Percentiles rank a stretch among this genome's conserved stretches.
phyloP scores from a whole-genome alignment of 1,284 basidiomycete genomes.

The Cutaneotrichosporon cyanovorans region DNA sequence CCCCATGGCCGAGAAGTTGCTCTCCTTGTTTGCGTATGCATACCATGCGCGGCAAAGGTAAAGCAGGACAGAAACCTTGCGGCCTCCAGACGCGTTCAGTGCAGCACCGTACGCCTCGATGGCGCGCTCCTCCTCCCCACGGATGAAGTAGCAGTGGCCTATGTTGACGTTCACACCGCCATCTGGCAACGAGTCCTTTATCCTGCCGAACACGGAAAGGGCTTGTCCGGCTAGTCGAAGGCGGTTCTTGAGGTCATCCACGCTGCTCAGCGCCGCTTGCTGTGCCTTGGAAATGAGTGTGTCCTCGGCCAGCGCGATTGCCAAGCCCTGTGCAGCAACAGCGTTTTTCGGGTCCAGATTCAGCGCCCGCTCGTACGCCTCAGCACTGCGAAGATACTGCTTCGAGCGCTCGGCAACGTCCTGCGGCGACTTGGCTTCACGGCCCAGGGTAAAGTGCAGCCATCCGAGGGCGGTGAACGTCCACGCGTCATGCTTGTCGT shows the following conservation, averaged over 20 bases:
- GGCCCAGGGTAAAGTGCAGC: constrained; percentile 72
- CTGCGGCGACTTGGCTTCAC: constrained; percentile 50
- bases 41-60: constrained; percentile 87
- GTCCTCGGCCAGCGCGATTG: constrained; percentile 85
- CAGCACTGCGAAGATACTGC: constrained; percentile 70
- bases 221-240: constrained; percentile 73
- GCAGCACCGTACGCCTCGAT: constrained; percentile 94
- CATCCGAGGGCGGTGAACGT: constrained; percentile 79
- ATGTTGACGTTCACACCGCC: constrained; percentile 88
- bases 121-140: constrained; percentile 86
- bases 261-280: constrained; percentile 36
- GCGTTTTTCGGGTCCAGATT: constrained; percentile 72
- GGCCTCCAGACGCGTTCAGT: constrained; percentile 59
- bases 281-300: constrained; percentile 53
- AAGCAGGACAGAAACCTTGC: constrained; percentile 65
- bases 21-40: constrained; percentile 79
- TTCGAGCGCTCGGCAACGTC: constrained; percentile 66
- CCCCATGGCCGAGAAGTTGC: constrained; percentile 68
- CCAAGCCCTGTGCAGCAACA: constrained; percentile 84
- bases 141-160: constrained; percentile 82
- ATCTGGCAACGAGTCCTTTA: constrained; percentile 73
- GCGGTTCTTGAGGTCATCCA: constrained; percentile 55
- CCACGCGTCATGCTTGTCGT: constrained; percentile 79
- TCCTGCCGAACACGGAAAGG: constrained; percentile 75
- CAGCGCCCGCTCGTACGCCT: constrained; percentile 84